A percentile compares a stretch with the other conserved stretches of the same genome.
phyloP scores from a whole-genome alignment of 345 rosid species.

The Citrus unshiu region DNA sequence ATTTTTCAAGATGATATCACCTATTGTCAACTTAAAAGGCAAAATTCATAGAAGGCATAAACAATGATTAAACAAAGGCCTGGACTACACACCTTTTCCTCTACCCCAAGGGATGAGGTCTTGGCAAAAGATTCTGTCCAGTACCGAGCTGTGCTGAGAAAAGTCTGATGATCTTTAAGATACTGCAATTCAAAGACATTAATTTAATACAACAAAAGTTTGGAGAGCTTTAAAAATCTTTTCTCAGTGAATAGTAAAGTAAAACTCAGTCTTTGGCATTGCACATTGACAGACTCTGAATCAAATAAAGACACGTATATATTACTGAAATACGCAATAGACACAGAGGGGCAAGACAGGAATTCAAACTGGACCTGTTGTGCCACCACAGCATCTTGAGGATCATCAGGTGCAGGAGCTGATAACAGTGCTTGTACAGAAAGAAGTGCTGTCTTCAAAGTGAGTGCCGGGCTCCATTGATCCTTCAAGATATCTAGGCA shows the following conservation, averaged over 20 bases:
- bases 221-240: neutral
- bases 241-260: neutral
- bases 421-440: conserved; percentile 94
- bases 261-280: neutral
- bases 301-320: neutral
- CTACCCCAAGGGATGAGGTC: conserved; percentile 67
- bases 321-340: neutral
- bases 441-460: conserved; percentile 95
- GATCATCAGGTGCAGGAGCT: conserved; percentile 94
- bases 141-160: conserved; percentile 87
- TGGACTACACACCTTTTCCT: conserved; percentile 70
- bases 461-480: conserved; percentile 99
- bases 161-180: conserved; percentile 81
- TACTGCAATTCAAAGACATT: conserved; percentile 49
- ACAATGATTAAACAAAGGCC: neutral
- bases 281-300: neutral
- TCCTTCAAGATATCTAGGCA: conserved; percentile 98
- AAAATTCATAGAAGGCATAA: neutral
- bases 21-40: neutral
- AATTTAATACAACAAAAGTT: neutral
- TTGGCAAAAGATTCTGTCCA: conserved; percentile 98
- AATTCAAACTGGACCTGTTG: conserved; percentile 63
- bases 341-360: neutral
- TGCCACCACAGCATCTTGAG: conserved; percentile 99
- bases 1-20: neutral